Evolutionary conservation across 208 protist species (phyloP), one percentile per base, ranked within the genome.

Genomic region (Trypanosoma cruzi): DNA sequence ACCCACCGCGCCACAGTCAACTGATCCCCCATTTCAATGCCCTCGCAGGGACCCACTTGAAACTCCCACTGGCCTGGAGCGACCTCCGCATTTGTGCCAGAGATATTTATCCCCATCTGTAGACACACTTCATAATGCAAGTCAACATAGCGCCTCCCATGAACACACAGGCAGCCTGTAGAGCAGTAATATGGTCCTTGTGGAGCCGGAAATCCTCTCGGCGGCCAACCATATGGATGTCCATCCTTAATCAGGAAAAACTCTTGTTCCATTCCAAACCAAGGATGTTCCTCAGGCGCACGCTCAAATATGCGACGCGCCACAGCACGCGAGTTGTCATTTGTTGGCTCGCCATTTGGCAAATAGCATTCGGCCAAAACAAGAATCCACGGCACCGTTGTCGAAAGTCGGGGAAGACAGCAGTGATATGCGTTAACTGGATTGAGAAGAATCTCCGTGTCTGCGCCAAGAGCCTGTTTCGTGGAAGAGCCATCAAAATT

Each of bases 21-120:
- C 68, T 99, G 94, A 81, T 99, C 98, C 61, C 96, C 98, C 75
- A 92, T 92, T 40, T 96, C 90, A 32, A 96, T 54, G 14, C 90
- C 90, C 49, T 93, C 86, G 65, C 87, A 94, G n/a, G 87, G 88
- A 31, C 98, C 95, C 13, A 99, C 90, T 86, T 99, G 98, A 82
- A 96, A 99, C 84, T 99, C 97, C 97, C 98, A 99, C 85, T 99
- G 98, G 10, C 87, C 94, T 59, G 98, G 96, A 74, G 98, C 98
- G 37, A 98, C 98, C 79, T 99, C 97, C 11, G 86, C 96, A 79
- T 99, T 99, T 24, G 95, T 96, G n/a, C 97, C 97, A 20, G 85
- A 94, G 16, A 96, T 67, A 40, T 92, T 94, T 5, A 96, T 57
- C 1, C 88, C 90, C 90, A 95, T 93, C 65, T 89, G 54, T 8